Conservation (phyloP, 2,329 filamentous ascomycete species). For the Aspergillus persii region DNA sequence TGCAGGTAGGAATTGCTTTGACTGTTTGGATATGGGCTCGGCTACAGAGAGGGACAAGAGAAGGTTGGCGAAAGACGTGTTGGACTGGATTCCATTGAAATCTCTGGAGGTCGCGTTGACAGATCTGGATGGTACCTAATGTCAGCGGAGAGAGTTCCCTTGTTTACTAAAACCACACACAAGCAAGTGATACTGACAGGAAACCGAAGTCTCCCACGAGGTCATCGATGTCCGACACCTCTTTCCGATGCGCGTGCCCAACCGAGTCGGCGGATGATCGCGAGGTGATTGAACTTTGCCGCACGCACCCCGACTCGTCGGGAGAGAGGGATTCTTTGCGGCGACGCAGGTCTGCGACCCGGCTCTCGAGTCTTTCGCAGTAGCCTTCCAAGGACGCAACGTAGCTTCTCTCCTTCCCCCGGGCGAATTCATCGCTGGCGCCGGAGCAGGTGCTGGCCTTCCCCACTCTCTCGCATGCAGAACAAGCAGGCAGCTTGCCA, state of each 20-base stretch:
- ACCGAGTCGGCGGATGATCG: conserved; percentile 26
- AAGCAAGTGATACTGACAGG: conserved; percentile 56
- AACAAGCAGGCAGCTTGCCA: conserved; percentile 91
- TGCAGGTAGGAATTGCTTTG: conserved; percentile 64
- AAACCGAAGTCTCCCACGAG: conserved; percentile 92
- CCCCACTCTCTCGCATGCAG: conserved; percentile 89
- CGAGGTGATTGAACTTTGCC: conserved; percentile 38
- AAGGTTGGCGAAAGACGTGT: conserved; percentile 88
- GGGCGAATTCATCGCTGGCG: conserved; percentile 91
- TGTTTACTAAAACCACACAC: conserved; percentile 11
- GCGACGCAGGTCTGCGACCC: conserved; percentile 53
- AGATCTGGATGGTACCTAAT: conserved; percentile 54
- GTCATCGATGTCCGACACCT: conserved; percentile 85
- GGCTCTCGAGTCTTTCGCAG: conserved; percentile 81
- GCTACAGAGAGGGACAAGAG: conserved; percentile 80
- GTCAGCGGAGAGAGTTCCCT: background rate
- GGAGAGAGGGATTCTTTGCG: conserved; percentile 29
- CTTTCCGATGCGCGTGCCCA: conserved; percentile 52
- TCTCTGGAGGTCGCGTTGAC: conserved; percentile 94
- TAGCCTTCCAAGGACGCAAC: conserved; percentile 91
- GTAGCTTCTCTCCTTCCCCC: conserved; percentile 95
- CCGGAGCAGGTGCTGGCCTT: conserved; percentile 85
- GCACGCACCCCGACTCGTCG: conserved; percentile 27
- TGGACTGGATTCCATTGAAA: conserved; percentile 82
- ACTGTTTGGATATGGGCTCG: conserved; percentile 64